Percentiles rank a stretch among this genome's conserved stretches.
Evolutionary conservation across 352 stramenopile species (phyloP).

Genomic region (Peronospora belbahrii): DNA sequence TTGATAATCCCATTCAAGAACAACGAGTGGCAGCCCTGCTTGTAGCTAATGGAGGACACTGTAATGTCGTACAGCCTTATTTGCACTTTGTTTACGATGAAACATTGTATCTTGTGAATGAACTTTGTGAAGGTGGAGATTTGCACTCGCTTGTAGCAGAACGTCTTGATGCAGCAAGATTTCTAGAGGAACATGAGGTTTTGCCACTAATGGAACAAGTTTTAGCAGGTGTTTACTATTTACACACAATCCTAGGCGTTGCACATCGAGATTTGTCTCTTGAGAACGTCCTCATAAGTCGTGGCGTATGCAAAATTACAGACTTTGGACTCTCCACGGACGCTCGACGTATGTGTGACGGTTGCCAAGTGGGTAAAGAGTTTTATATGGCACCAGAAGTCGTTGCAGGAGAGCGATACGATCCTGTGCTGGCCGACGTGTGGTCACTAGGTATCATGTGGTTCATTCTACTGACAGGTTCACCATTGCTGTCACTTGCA

Average conservation of each 20-base stretch:
- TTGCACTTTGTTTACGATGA: constrained; percentile 17
- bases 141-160: constrained; percentile 26
- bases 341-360: constrained; percentile 9
- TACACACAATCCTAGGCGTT: constrained; percentile 30
- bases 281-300: constrained; percentile 50
- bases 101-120: constrained; percentile 34
- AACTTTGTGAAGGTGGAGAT: constrained; percentile 45
- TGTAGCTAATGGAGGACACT: constrained; percentile 16
- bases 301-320: constrained; percentile 33
- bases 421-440: constrained; percentile 40
- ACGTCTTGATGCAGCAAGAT: constrained; percentile 1
- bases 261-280: constrained; percentile 49
- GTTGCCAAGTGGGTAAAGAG: constrained; percentile 42
- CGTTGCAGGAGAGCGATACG: constrained; percentile 29
- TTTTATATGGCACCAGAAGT: constrained; percentile 64
- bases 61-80: constrained; percentile 26
- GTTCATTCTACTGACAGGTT: constrained; percentile 61
- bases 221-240: constrained; percentile 30
- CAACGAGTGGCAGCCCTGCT: constrained; percentile 11
- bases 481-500: constrained; percentile 36
- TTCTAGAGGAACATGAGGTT: constrained; percentile 22
- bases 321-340: constrained; percentile 47
- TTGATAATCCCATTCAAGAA: constrained; percentile 28
- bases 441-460: constrained; percentile 62
- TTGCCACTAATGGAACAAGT: constrained; percentile 35